These are phyloP conservation scores for Debaryomyces subglobosus DNA, from an alignment of 1,139 yeast genomes.

Conservation along the genomic window DNA sequence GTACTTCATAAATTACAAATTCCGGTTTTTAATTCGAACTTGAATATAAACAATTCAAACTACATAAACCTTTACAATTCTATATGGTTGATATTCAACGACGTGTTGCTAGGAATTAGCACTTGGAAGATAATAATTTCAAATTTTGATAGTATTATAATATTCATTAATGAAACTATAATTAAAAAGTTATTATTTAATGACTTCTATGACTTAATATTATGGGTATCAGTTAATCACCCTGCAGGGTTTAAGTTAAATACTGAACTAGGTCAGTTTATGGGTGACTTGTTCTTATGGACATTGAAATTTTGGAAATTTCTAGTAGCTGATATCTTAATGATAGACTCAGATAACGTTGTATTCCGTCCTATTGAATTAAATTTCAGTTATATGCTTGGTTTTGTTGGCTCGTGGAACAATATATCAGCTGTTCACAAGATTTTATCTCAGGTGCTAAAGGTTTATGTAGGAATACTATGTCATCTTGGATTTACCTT, in stretches of 20 bases:
- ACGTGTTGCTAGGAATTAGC: conserved; percentile 72
- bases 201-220: conserved; percentile 51
- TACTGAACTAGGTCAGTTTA: conserved; percentile 79
- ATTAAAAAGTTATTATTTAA: conserved; percentile 34
- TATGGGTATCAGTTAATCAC: conserved; percentile 76
- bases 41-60: conserved; percentile 60
- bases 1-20: conserved; percentile 32
- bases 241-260: conserved; percentile 96
- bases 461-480: conserved; percentile 16
- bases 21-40: conserved; percentile 41
- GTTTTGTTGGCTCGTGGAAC: background rate
- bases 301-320: conserved; percentile 71
- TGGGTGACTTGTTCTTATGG: conserved; percentile 89
- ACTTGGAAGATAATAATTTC: conserved; percentile 54
- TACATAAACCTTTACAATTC: conserved; percentile 89
- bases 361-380: conserved; percentile 3
- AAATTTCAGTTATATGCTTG: background rate
- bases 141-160: conserved; percentile 39
- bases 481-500: conserved; percentile 63
- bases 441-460: conserved; percentile 1
- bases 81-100: conserved; percentile 85
- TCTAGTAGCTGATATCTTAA: conserved; percentile 12
- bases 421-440: background rate
- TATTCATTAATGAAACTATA: conserved; percentile 37
- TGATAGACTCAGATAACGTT: conserved; percentile 3